Evolutionary conservation across 2,329 filamentous ascomycete species (phyloP).

Genomic region (Beauveria caledonica): DNA sequence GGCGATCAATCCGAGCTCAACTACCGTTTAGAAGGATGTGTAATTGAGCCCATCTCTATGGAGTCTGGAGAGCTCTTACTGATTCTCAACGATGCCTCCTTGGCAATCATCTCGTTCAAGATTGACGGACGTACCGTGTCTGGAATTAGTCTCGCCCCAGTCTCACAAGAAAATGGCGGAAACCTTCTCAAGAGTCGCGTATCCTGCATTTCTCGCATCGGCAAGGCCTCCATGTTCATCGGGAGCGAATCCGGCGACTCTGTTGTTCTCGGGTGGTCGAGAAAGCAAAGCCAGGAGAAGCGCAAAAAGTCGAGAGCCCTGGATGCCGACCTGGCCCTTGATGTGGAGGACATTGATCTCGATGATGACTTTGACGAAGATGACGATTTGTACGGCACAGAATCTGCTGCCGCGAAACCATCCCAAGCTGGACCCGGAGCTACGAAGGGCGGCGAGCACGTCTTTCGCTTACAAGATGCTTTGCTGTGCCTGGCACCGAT

Average conservation of each 20-base stretch:
- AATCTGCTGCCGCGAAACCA: conserved; percentile 51
- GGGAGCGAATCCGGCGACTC: conserved; percentile 83
- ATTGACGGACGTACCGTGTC: conserved; percentile 89
- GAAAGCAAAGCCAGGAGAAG: conserved; percentile 55
- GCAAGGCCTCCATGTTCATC: conserved; percentile 65
- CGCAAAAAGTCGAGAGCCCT: conserved; percentile 54
- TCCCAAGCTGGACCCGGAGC: conserved; percentile 31
- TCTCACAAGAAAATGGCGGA: conserved; percentile 57
- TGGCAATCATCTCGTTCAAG: conserved; percentile 71
- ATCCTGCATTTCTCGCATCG: conserved; percentile 62
- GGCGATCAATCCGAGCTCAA: conserved; percentile 76
- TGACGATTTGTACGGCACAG: conserved; percentile 53
- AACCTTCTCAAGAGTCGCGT: conserved; percentile 51
- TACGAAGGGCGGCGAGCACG: conserved; percentile 53
- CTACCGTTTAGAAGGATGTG: conserved; percentile 73
- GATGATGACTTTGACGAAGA: conserved; percentile 55
- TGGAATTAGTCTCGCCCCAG: conserved; percentile 63
- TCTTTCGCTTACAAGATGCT: conserved; percentile 68
- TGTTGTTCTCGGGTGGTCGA: conserved; percentile 69
- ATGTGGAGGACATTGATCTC: conserved; percentile 42
- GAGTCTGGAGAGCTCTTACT: conserved; percentile 81
- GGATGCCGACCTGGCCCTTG: conserved; percentile 44
- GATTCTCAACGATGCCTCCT: conserved; percentile 63
- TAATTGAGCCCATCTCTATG: conserved; percentile 65
- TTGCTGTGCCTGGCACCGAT: conserved; percentile 75